Evolutionary conservation across 495 filamentous ascomycete species (phyloP), one percentile per base, ranked within the genome.

Genomic region (Talaromyces nanjingensis): DNA sequence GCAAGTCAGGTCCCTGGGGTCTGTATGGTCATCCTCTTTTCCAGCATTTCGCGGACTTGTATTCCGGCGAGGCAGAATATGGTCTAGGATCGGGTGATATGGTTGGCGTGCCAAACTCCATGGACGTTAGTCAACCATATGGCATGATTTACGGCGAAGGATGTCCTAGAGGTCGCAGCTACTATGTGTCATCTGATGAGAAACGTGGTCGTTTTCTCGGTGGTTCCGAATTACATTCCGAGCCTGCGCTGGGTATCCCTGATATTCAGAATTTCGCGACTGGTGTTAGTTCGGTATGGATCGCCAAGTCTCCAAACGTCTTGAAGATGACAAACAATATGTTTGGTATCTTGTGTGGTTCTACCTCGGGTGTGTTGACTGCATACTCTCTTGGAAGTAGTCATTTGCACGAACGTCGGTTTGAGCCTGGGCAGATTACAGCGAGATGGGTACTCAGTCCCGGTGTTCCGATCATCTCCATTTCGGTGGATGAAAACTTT

Each of bases 401-500:
- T 72, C 85, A 86, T 18, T 76, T 85, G 4, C 83, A 86, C 37
- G 87, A 87, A 9, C 80, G 83, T 39, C 87, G 88, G 20, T 86
- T 87, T 66, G 80, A 82, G 42, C 84, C 86, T 29, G 92, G 91
- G 5, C 88, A 93, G 63, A 79, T 92, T 52, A 94, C 91, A 27
- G 89, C 89, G 60, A 87, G 85, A 66, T 98, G 93, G 92, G 86
- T 90, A 24, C 79, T 98, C 25, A 90, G 91, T 66, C 96, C 94
- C 2, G 94, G 94, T 49, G 91, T 98, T 5, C 94, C 94, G 5
- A 93, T 98, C 53, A 84, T 97, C 39, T 84, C 85, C 14, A 87
- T 98, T 64, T 85, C 86, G 37, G 89, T 97, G 4, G 96, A 98
- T 68, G 90, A 96, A 29, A 84, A 83, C 33, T 93, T 89, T 71